Base-by-base conservation (phyloP, 106 monocot genomes). In the Alisma plantagoaquatica region DNA sequence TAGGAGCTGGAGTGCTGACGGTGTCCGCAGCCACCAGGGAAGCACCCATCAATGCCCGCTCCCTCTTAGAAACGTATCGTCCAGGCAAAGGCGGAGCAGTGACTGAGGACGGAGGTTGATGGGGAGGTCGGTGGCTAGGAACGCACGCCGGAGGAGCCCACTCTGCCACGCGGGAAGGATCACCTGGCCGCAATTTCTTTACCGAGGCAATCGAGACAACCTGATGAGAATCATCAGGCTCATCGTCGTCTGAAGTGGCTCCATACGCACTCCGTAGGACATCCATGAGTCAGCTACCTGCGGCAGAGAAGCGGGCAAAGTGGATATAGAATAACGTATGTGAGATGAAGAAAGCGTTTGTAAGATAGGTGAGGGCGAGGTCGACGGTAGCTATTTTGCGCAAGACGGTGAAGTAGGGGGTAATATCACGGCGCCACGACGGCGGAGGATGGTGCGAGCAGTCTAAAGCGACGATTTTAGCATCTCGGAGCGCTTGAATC, bases 1-100 rank as follows among this genome's bases (percentile, higher is more conserved):
- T n/a, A n/a, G 43, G 17, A 54, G 61, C 44, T 51, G 27, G 32
- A 17, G 42, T 45, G 47, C 67, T 21, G 8, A 20, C 3, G 6
- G 30, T 3, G 20, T 18, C 25, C 18, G 46, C 0, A 25, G 33
- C 27, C 15, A 31, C 16, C 15, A 46, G 14, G 12, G 71, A 35
- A 29, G 73, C 55, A 5, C 71, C 60, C 50, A 66, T 0, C n/a
- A 59, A 48, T 21, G 74, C 79, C 10, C 83, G 65, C 66, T 93
- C 87, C 46, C 87, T 61, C 72, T 93, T 93, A 10, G 92, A 87
- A 0, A 93, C 53, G 65, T 92, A 92, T 43, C 86, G 64, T 19
- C 73, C 77, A 15, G 41, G 29, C 17, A 23, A 33, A 22, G 27
- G 55, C 4, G 23, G 31, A 4, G 50, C 33, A 8, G 19, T 25